phyloP scores from a whole-genome alignment of 352 stramenopile species.

The Globisporangium nunn region DNA sequence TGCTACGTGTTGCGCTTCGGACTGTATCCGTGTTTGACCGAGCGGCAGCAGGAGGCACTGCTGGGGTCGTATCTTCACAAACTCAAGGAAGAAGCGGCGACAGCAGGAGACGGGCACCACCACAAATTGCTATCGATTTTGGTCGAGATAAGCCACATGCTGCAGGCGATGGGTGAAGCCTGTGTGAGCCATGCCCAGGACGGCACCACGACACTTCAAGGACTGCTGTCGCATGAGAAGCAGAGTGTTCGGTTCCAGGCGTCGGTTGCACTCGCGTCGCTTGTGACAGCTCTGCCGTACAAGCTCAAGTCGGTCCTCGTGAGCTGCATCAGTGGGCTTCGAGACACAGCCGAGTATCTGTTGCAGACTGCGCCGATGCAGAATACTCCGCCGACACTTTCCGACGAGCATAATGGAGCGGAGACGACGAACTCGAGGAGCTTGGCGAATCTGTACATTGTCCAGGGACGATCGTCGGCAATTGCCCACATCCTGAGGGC shows the following conservation, averaged over 20 bases:
- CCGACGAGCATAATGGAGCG: not conserved
- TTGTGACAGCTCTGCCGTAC: conserved; percentile 65
- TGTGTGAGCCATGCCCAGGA: conserved; percentile 37
- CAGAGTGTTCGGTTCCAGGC: conserved; percentile 72
- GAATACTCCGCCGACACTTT: not conserved
- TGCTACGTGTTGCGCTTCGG: conserved; percentile 70
- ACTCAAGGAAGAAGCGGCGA: conserved; percentile 31
- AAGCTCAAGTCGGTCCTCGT: conserved; percentile 41
- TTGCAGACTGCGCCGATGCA: conserved; percentile 20
- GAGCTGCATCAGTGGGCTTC: conserved; percentile 32
- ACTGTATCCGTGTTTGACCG: conserved; percentile 46
- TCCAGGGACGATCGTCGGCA: conserved; percentile 63
- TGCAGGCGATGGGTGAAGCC: conserved; percentile 62
- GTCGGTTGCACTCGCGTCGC: conserved; percentile 48
- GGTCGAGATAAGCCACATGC: conserved; percentile 59
- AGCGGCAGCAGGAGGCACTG: conserved; percentile 59
- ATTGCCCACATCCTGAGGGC: conserved; percentile 62
- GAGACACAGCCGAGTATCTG: conserved; percentile 26
- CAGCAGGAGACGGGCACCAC: conserved; percentile 32
- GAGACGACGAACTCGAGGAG: conserved; percentile 28
- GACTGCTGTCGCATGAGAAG: conserved; percentile 54
- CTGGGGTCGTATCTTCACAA: conserved; percentile 54
- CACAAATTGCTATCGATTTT: conserved; percentile 59
- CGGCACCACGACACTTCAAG: conserved; percentile 29
- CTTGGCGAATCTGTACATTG: conserved; percentile 64